Base-by-base conservation (phyloP, 257 asterid genomes). In the Anisodus tanguticus region DNA sequence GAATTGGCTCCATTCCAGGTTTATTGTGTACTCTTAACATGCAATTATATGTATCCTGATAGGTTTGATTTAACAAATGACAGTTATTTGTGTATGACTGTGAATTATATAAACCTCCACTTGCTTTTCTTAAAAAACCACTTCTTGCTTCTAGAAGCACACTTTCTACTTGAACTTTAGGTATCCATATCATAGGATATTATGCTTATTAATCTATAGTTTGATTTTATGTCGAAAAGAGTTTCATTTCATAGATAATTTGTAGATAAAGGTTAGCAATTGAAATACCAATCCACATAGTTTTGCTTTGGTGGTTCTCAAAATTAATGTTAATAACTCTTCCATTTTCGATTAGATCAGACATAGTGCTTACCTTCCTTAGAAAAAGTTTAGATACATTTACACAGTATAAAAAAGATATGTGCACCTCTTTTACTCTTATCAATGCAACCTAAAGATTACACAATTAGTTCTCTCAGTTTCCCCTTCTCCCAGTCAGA, bases 1-100 rank as follows among this genome's bases (percentile, higher is more conserved):
- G 88, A 85, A 11, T 92, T 79, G 99, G 98, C 72, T 43, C 90
- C 82, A 88, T 95, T 88, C 94, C 98, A 93, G 99, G 99, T 95
- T 87, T 77, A 90, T 86, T 67, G 49, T 64, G 37, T 84, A 49
- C 10, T 67, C 77, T 69, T 84, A 31, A 11, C 51, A 76, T 57
- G 70, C 26, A 17, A 8, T 54, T 19, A 41, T 15, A 15, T 16
- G 16, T 31, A 17, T 26, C 15, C 4, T 47, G 53, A 22, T n/a
- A 16, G 43, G 83, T 31, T 54, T 43, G 55, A 58, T 51, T 12
- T 49, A 41, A 49, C 63, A 63, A 84, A 79, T 19, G 11, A 72
- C 47, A 16, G 59, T 1, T 6, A 45, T 71, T 71, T 71, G 57
- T 71, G 79, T 47, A 72, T 72, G 59, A 22, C 9, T n/a, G 79